Conservation (phyloP, 306 rosid species). For the Cucumis hystrix region DNA sequence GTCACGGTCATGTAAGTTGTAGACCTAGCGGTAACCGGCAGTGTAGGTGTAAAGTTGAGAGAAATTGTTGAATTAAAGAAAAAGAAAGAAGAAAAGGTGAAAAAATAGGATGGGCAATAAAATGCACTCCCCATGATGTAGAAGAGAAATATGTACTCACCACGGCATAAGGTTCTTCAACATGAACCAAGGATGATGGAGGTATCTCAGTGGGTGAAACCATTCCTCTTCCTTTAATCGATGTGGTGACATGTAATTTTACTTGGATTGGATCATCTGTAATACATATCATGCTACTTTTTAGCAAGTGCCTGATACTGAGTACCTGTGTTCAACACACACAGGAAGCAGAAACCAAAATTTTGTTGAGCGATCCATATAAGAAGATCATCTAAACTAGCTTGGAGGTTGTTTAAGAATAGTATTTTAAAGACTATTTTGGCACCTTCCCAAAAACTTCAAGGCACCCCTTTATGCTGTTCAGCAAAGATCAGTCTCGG, state of each 20-base stretch:
- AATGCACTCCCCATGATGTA: neutral
- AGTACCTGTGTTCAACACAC: slow-evolving; percentile 13
- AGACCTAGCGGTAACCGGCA: neutral
- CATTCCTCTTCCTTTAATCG: slow-evolving; percentile 62
- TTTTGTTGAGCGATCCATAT: neutral
- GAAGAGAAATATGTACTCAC: slow-evolving; percentile 23
- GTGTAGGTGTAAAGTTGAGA: neutral
- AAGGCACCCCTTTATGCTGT: neutral
- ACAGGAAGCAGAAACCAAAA: slow-evolving; percentile 25
- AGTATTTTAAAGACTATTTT: neutral
- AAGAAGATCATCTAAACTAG: neutral
- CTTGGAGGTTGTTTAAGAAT: neutral
- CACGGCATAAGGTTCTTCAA: slow-evolving; percentile 69
- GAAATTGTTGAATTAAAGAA: neutral
- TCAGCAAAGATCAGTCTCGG: neutral
- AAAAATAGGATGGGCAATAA: neutral
- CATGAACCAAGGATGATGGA: slow-evolving; percentile 56
- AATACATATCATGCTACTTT: slow-evolving; percentile 19
- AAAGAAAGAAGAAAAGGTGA: too few species aligned
- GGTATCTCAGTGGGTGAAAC: slow-evolving; percentile 38
- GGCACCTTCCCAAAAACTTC: neutral
- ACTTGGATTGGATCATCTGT: slow-evolving; percentile 44
- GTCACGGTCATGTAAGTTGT: neutral
- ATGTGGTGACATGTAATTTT: slow-evolving; percentile 36
- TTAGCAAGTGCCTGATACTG: slow-evolving; percentile 20